Evolutionary conservation across 257 asterid species (phyloP), one percentile per base, ranked within the genome.

Genomic region (Handroanthus guayacan): DNA sequence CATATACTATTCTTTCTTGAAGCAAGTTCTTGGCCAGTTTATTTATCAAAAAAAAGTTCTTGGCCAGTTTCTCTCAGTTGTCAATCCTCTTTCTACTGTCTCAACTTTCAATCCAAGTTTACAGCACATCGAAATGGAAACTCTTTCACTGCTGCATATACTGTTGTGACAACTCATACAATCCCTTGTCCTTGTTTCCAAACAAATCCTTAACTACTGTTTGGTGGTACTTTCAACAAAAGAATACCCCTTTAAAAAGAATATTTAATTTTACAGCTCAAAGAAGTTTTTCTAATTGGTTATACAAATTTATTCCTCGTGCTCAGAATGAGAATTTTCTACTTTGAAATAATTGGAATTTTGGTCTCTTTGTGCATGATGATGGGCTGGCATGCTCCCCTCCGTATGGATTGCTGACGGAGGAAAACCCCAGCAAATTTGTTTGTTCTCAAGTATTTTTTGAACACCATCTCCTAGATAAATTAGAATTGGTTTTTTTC

Each of bases 91-190:
- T 72, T 76, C 62, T 43, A 58, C 71, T 63, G 79, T 82, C 65
- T 68, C 78, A 71, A 56, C 71, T 62, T 75, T 54, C 73, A 82
- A 71, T 77, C 82, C 58, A 18, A 56, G 5, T 64, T 83, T 78
- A 80, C 87, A 80, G 63, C 78, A 69, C 86, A 85, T 56, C 61
- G 67, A 83, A 87, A 69, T 85, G 72, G 86, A 77, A 82, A 61
- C 45, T 31, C 25, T 60, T 25, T 43, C 67, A 45, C 54, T 45
- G 8, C 48, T 61, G 25, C 14, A 31, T 18, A n/a, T 51, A n/a
- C 10, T 9, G 12, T 64, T 44, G 68, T 69, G 75, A 74, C 80
- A 74, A 67, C 74, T 77, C 79, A 77, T 38, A 20, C 50, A 17
- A 20, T 9, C 16, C 50, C 20, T 71, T 17, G 44, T 62, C 57